Evolutionary conservation across 192 early-diverging fungal genomes (phyloP), one percentile per base, ranked within the genome.

Genomic region (Thamnidium elegans): DNA sequence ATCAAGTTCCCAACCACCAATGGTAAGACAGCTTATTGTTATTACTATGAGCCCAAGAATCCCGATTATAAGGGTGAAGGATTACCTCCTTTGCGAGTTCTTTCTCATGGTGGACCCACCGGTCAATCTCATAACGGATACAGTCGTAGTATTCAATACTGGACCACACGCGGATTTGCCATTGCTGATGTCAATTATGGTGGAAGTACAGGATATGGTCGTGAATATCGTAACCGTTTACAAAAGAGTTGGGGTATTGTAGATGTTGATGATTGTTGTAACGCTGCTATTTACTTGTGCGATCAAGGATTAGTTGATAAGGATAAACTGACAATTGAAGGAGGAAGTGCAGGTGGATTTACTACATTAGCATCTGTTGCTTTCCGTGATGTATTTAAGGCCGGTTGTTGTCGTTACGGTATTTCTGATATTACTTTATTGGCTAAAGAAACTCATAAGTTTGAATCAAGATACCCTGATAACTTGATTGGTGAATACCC

Each of bases 101-200:
- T 87, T 26, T 78, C 79, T 55, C 91, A 93, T 54, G 91, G 91
- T 15, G 91, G 91, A 1, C 91, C 91, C 7, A 91, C 88, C 3
- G 23, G 62, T 0, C 67, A 73, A 0, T 71, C 73, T 0, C 30
- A 52, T 31, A 67, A 79, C 1, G 67, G 77, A 34, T 76, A 84
- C 48, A 70, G 72, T 56, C 76, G 69, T 53, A 65, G 55, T 30
- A 80, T 90, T 56, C 84, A 87, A 68, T 93, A 81, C 77, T 93
- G 87, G 81, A 92, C 90, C 1, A 83, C 86, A 13, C 86, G 91
- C 34, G 91, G 90, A 1, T 87, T 89, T 58, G 91, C 84, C 0
- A 77, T 88, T 31, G 84, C 79, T 4, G 83, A 92, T 54, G 83
- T 90, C 64, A 90, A 93, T 71, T 93, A 93, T 62, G 90, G 91